A percentile compares a stretch with the other conserved stretches of the same genome.
Conservation (phyloP, 768 basidiomycete genomes). For the Thelephora ganbajun region DNA sequence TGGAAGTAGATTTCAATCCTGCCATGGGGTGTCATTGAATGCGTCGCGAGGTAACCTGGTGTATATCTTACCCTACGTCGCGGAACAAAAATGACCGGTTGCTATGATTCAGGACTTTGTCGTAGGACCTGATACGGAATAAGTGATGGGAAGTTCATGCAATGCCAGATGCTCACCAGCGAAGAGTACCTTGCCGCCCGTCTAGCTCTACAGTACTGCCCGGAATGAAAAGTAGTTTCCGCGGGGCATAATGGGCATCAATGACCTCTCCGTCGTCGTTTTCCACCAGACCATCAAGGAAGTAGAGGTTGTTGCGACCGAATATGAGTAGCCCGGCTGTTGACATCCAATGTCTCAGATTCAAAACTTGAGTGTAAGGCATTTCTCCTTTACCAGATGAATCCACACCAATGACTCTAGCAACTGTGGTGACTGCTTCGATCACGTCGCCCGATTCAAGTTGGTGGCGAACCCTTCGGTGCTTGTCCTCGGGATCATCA, state of each 20-base stretch:
- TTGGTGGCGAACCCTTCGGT: constrained; percentile 74
- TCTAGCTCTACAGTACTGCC: constrained; percentile 74
- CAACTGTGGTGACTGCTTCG: constrained; percentile 75
- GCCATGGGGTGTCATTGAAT: neutral
- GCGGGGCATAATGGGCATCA: constrained; percentile 75
- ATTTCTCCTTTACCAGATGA: constrained; percentile 61
- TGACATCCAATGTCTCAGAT: neutral
- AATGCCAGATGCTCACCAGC: constrained; percentile 42
- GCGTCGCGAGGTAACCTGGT: neutral
- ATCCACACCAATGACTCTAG: constrained; percentile 81
- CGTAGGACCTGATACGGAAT: constrained; percentile 45
- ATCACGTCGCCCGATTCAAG: constrained; percentile 84
- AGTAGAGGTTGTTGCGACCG: constrained; percentile 74
- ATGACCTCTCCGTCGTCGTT: constrained; percentile 81
- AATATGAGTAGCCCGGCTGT: constrained; percentile 80
- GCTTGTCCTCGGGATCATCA: constrained; percentile 79
- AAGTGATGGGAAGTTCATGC: constrained; percentile 1
- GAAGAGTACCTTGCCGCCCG: constrained; percentile 64
- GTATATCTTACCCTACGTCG: constrained; percentile 66
- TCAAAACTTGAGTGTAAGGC: neutral
- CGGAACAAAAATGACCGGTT: constrained; percentile 82
- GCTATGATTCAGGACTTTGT: constrained; percentile 64
- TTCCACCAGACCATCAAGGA: constrained; percentile 82
- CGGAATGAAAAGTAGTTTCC: constrained; percentile 68
- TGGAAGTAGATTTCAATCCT: constrained; percentile 89